Evolutionary conservation across 2,329 filamentous ascomycete genomes (phyloP).

Genomic region (Tolypocladium endophyticum): DNA sequence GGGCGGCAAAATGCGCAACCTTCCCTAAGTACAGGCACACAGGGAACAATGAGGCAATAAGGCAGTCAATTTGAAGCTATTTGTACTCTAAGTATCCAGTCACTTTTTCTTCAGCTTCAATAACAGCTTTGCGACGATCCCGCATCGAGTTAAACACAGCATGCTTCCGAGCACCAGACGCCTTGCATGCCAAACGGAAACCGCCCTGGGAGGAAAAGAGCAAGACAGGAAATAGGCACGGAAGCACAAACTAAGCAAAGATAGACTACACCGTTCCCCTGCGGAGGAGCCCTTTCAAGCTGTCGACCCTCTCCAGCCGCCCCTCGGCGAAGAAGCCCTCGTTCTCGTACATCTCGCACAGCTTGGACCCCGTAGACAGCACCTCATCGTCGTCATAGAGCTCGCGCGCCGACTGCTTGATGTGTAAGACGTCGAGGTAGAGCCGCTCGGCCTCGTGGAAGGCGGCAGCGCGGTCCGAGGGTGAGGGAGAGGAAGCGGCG

Average conservation of each 20-base stretch:
- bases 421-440: conserved; percentile 13
- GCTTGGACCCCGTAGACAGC: conserved; percentile 11
- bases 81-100: too few species aligned
- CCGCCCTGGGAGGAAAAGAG: too few species aligned
- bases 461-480: conserved; percentile 3
- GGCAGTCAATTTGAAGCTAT: too few species aligned
- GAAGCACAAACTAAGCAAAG: not conserved
- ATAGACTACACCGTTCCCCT: not conserved
- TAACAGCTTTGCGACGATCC: too few species aligned
- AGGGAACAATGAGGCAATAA: too few species aligned
- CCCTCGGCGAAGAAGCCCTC: conserved; percentile 13
- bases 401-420: conserved; percentile 11
- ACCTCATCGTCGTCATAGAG: conserved; percentile 12
- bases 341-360: conserved; percentile 17
- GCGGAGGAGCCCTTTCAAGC: conserved; percentile 3
- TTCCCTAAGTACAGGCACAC: too few species aligned
- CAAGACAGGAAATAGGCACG: not conserved
- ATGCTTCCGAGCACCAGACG: not conserved
- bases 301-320: conserved; percentile 8
- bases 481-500: not conserved
- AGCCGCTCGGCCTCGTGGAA: conserved; percentile 13
- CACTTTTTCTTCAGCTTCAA: too few species aligned
- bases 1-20: too few species aligned
- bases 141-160: not conserved
- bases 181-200: not conserved